A percentile compares a stretch with the other conserved stretches of the same genome.
Evolutionary conservation across 768 basidiomycete species (phyloP).

Genomic region (Thelephora aurantiotincta): DNA sequence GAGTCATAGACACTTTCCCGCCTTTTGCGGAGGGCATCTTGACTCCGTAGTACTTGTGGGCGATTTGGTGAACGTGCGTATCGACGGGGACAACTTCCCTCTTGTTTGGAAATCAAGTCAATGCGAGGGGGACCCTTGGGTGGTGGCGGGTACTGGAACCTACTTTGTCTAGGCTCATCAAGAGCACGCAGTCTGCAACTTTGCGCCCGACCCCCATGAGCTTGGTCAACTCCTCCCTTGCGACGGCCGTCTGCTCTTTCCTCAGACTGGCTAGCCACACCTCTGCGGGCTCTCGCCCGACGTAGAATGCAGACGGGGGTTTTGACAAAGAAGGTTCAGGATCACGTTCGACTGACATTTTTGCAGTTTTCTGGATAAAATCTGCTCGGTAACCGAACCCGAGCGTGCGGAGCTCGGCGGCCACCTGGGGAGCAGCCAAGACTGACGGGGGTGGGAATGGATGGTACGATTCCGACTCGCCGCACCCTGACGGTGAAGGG

Average conservation of each 20-base stretch:
- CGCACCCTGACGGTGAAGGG: conserved; percentile 12
- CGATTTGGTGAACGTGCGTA: conserved; percentile 89
- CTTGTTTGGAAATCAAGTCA: conserved; percentile 22
- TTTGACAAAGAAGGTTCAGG: conserved; percentile 10
- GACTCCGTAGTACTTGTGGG: conserved; percentile 62
- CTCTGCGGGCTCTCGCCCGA: conserved; percentile 34
- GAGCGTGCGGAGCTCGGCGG: conserved; percentile 53
- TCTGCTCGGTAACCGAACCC: conserved; percentile 95
- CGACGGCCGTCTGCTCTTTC: conserved; percentile 32
- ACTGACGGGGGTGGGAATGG: conserved; percentile 74
- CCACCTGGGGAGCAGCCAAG: conserved; percentile 44
- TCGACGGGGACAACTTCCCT: conserved; percentile 86
- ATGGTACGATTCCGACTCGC: conserved; percentile 34
- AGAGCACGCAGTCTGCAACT: conserved; percentile 87
- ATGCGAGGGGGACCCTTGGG: neutral
- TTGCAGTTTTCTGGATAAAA: conserved; percentile 75
- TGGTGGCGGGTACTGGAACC: conserved; percentile 1
- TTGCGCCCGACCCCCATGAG: conserved; percentile 91
- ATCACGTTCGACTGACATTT: conserved; percentile 55
- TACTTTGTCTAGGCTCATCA: conserved; percentile 94
- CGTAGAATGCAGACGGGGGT: neutral
- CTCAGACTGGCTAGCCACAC: conserved; percentile 47
- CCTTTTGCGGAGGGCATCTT: conserved; percentile 34
- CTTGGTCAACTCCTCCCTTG: conserved; percentile 62
- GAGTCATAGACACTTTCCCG: conserved; percentile 38